Evolutionary conservation across 2,329 filamentous ascomycete genomes (phyloP).

Genomic region (Pseudogymnoascus sp.): DNA sequence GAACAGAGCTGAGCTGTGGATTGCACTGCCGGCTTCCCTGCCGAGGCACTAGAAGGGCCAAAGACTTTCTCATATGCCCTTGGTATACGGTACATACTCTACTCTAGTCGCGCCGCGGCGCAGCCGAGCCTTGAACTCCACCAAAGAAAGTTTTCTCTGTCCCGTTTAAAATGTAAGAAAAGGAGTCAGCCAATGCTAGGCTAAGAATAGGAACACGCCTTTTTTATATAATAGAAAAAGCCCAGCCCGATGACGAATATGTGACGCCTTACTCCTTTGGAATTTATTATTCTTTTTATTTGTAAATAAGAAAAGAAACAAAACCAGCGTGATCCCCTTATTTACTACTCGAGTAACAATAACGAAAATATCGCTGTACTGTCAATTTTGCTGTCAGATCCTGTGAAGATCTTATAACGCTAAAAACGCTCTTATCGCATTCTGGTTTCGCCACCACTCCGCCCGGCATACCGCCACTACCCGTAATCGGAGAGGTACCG

Average conservation of each 20-base stretch:
- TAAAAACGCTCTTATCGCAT: background rate
- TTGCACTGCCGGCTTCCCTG: background rate
- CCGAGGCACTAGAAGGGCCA: constrained; percentile 6
- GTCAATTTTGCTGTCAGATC: background rate
- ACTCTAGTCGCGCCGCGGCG: constrained; percentile 1
- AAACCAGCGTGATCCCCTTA: background rate
- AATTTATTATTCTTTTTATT: background rate
- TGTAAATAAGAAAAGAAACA: background rate
- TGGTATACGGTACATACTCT: background rate
- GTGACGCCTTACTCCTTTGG: background rate
- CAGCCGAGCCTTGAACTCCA: background rate
- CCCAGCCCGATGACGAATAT: constrained; percentile 1
- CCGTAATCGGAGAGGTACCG: constrained; percentile 3
- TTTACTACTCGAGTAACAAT: background rate
- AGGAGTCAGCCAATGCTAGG: constrained; percentile 1
- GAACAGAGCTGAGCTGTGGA: background rate
- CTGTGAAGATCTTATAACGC: background rate
- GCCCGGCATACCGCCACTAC: background rate
- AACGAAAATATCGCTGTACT: background rate
- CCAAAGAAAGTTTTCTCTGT: constrained; percentile 7
- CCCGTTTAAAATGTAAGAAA: constrained; percentile 3
- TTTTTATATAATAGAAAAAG: constrained; percentile 2
- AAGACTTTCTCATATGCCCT: background rate
- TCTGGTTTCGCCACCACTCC: background rate
- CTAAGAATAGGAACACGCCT: constrained; percentile 9